Evolutionary conservation across 208 protist species (phyloP).

Genomic region (Naegleria gruberi): DNA sequence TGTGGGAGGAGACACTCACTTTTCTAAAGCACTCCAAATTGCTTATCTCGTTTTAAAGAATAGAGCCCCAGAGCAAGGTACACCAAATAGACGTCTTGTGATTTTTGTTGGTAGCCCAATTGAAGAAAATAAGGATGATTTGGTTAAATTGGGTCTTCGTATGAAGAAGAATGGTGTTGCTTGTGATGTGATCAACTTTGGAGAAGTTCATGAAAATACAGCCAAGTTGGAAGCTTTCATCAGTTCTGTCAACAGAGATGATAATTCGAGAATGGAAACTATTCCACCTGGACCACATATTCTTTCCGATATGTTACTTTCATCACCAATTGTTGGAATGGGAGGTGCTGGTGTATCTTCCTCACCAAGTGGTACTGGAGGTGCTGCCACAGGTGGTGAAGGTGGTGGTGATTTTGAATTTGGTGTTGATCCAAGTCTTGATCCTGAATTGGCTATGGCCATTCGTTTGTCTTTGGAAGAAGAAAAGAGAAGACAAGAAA

Average conservation of each 20-base stretch:
- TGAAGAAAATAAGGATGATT: constrained; percentile 63
- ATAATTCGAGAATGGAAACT: constrained; percentile 49
- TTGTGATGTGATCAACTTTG: constrained; percentile 92
- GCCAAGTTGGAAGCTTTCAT: constrained; percentile 79
- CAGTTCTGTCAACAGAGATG: constrained; percentile 62
- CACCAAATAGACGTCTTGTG: constrained; percentile 89
- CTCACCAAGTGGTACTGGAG: not conserved
- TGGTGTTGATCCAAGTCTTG: constrained; percentile 72
- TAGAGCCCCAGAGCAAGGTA: constrained; percentile 77
- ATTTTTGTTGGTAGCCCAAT: constrained; percentile 93
- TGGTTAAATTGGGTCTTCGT: constrained; percentile 82
- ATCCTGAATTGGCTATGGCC: constrained; percentile 88
- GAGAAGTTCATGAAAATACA: constrained; percentile 75
- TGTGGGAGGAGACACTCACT: constrained; percentile 70
- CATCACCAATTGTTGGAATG: constrained; percentile 70
- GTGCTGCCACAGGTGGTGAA: constrained; percentile 34
- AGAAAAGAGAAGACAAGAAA: constrained; percentile 72
- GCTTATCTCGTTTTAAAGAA: constrained; percentile 91
- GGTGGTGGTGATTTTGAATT: constrained; percentile 51
- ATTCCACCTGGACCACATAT: constrained; percentile 60
- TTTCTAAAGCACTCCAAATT: constrained; percentile 75
- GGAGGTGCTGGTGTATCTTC: constrained; percentile 19
- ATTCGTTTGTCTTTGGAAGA: constrained; percentile 85
- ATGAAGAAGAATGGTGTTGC: constrained; percentile 93
- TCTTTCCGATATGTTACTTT: constrained; percentile 79